Evolutionary conservation across 345 rosid species (phyloP).

Genomic region (Hibiscus syriacus): DNA sequence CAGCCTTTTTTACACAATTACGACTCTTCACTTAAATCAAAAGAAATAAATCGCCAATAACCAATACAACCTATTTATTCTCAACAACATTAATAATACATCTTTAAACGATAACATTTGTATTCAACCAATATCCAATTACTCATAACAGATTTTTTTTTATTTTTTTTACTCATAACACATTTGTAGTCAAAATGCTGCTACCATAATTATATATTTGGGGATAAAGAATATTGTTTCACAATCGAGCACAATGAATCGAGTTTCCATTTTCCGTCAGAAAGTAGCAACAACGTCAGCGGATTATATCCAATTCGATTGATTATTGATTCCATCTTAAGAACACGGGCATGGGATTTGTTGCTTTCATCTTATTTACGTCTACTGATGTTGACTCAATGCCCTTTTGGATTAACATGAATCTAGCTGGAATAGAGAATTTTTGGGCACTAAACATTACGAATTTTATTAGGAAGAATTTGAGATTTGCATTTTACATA

Average conservation of each 20-base stretch:
- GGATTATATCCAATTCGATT: background rate
- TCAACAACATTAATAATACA: too few relatives aligned
- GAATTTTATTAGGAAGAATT: background rate
- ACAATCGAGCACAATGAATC: background rate
- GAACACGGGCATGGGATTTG: background rate
- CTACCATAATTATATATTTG: background rate
- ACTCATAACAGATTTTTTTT: background rate
- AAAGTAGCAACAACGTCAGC: background rate
- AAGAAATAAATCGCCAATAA: too few relatives aligned
- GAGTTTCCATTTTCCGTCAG: background rate
- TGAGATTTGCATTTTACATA: background rate
- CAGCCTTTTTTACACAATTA: too few relatives aligned
- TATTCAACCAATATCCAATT: background rate
- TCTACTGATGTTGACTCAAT: slow-evolving; percentile 3
- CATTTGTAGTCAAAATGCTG: background rate
- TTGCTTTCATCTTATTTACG: slow-evolving; percentile 6
- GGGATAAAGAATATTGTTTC: slow-evolving; percentile 8
- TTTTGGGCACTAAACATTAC: background rate
- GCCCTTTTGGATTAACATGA: slow-evolving; percentile 5
- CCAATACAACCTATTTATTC: too few relatives aligned
- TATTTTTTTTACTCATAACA: background rate
- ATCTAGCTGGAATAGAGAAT: background rate
- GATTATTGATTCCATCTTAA: background rate
- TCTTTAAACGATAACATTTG: background rate
- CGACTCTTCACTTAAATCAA: too few relatives aligned